Evolutionary conservation across 192 early-diverging fungal species (phyloP).

Genomic region (Borealophlyctis nickersoniae): DNA sequence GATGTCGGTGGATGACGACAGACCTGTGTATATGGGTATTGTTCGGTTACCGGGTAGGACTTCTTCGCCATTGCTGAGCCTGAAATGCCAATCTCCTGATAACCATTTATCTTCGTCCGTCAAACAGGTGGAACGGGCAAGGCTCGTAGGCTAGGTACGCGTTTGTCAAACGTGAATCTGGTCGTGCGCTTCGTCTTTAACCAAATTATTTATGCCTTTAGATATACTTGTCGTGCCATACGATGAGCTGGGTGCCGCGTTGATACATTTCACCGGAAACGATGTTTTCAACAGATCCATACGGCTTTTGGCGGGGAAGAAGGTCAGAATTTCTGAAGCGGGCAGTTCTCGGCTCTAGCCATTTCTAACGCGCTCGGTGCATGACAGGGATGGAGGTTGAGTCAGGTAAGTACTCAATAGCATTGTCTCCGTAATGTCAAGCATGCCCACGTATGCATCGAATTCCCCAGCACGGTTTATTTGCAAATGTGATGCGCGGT

Average conservation of each 20-base stretch:
- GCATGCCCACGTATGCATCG: slow-evolving; percentile 3
- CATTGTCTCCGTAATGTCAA: neutral
- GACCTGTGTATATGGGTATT: slow-evolving; percentile 33
- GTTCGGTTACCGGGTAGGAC: slow-evolving; percentile 22
- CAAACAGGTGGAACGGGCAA: slow-evolving; percentile 23
- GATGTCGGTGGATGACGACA: neutral
- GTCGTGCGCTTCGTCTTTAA: too few relatives aligned
- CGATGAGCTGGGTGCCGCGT: slow-evolving; percentile 40
- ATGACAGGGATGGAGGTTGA: slow-evolving; percentile 5
- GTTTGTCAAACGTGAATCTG: too few relatives aligned
- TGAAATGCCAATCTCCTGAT: too few relatives aligned
- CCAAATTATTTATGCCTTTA: too few relatives aligned
- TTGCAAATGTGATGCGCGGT: slow-evolving; percentile 24
- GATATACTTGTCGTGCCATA: slow-evolving; percentile 43
- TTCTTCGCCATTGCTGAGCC: too few relatives aligned
- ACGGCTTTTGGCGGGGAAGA: slow-evolving; percentile 34
- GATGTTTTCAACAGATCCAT: slow-evolving; percentile 49
- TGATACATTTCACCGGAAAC: slow-evolving; percentile 52
- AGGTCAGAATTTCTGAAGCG: too few relatives aligned
- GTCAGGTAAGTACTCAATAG: slow-evolving; percentile 1
- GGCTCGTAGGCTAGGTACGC: slow-evolving; percentile 35
- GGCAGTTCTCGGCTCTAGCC: too few relatives aligned
- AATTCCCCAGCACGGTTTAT: slow-evolving; percentile 45
- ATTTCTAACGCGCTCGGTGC: too few relatives aligned
- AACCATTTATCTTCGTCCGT: too few relatives aligned